These are phyloP conservation scores for Chlorella sp. DNA, from an alignment of 139 green algal genomes.

Conservation along the genomic window DNA sequence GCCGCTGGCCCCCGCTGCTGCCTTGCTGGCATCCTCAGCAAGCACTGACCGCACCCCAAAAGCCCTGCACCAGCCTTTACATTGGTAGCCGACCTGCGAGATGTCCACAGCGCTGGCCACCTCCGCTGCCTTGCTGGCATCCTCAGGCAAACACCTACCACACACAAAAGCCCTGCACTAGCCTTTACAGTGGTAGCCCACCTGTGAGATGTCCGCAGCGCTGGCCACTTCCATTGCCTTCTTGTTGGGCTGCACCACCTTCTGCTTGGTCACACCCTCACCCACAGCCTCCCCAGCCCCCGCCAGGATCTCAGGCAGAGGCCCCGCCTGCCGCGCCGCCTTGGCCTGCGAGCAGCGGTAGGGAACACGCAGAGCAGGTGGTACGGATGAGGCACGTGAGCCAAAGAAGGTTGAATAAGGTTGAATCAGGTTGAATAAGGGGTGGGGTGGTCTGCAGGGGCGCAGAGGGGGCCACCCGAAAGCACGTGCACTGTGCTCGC, in stretches of 20 bases:
- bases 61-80: no score
- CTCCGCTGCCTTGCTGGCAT: no score
- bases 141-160: no score
- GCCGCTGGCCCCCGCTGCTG: no score
- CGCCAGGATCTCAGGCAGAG: conserved; percentile 34
- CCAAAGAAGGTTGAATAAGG: background rate
- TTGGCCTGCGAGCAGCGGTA: conserved; percentile 4
- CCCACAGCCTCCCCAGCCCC: conserved; percentile 24
- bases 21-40: no score
- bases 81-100: no score
- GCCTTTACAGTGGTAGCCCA: no score
- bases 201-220: conserved; percentile 56
- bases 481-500: background rate
- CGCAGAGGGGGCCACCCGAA: background rate
- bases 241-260: conserved; percentile 44
- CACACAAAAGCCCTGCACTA: no score
- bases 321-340: background rate
- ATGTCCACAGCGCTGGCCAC: no score
- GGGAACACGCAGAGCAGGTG: background rate
- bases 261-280: conserved; percentile 40
- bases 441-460: background rate
- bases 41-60: no score
- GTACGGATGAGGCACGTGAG: background rate
- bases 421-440: background rate
- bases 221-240: conserved; percentile 44